Base-by-base conservation (phyloP, 2,329 filamentous ascomycete genomes). In the Aspergillus ibericus region DNA sequence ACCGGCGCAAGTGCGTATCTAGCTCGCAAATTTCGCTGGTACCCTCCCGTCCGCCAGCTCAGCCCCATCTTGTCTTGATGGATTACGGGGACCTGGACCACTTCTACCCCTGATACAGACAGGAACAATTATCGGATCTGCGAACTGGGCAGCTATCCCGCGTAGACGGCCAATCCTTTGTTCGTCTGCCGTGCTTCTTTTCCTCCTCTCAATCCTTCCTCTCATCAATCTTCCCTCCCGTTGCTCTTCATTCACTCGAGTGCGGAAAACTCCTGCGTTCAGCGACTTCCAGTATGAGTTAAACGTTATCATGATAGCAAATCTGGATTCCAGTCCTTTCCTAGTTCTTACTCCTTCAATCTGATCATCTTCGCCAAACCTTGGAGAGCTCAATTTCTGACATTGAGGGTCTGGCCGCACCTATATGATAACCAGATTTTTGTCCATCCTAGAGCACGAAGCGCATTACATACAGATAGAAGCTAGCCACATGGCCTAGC, bases 61-160 rank as follows among this genome's bases (percentile, higher is more conserved):
- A 60, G 60, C 58, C 60, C 56, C 56, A 55, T 56, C 36, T 46
- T 51, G 35, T 59, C 56, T 47, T 36, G 35, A 60, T 63, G 58
- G 55, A 58, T 59, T 48, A 50, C 52, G 29, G 56, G 53, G 40
- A 59, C 51, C 56, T 55, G 61, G 52, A 42, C 59, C 61, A 64
- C 59, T 58, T 57, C 27, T 32, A 44, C 47, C 59, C 61, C 63
- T 58, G 59, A 58, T 42, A 32, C 40, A 63, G 56, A 54, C 59
- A 60, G 56, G 59, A 59, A 58, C 61, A 58, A 54, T 56, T 58
- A 54, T 59, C 20, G 54, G 63, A 66, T 66, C 64, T 63, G 53
- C 64, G 50, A 58, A 58, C 50, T 34, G 34, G 35, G 51, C 53
- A 47, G 46, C 47, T 47, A 53, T 49, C 10, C 54, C 25, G 49